Base-by-base conservation (phyloP, 495 filamentous ascomycete genomes). In the Schizothecium vesticola region DNA sequence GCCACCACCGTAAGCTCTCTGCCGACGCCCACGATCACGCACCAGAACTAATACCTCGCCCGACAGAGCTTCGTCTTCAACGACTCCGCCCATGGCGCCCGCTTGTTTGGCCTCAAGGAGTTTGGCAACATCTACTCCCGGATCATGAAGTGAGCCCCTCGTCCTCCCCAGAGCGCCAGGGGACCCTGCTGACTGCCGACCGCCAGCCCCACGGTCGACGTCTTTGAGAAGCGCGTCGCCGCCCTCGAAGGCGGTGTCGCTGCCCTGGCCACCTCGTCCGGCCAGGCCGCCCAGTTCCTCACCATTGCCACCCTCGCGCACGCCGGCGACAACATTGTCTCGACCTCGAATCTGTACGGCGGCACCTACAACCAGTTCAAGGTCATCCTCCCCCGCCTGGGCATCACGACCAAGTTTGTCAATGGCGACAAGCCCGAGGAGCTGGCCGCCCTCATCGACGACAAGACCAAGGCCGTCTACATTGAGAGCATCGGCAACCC, bases 281-380 rank as follows among this genome's bases (percentile, higher is more conserved):
- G 95, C 64, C 96, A 98, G 79, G 86, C 92, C 1, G 95, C 95
- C 10, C 96, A 98, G 74, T 97, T 99, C 86, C 87, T 98, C 88
- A 83, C 94, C 16, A 89, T 99, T 72, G 85, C 92, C 0, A 89
- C 93, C 2, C 87, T 99, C 23, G 92, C 92, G 3, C 86, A 90
- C 64, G 83, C 88, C 0, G 95, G 95, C 19, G 95, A 99, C 83
- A 99, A 98, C 81, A 97, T 99, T 68, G 86, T 99, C 24, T 90
- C 92, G 2, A 97, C 95, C 4, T 90, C 88, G 63, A 97, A 96
- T 77, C 81, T 99, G 56, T 99, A 99, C 77, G 95, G 95, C 55
- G 95, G 95, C 73, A 98, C 95, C 8, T 99, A 98, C 82, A 99
- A 98, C 78, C 96, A 98, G 78, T 88, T 99, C 81, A 99, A 99